Conservation (phyloP, 805 yeast genomes). For the Wickerhamiella azyma region DNA sequence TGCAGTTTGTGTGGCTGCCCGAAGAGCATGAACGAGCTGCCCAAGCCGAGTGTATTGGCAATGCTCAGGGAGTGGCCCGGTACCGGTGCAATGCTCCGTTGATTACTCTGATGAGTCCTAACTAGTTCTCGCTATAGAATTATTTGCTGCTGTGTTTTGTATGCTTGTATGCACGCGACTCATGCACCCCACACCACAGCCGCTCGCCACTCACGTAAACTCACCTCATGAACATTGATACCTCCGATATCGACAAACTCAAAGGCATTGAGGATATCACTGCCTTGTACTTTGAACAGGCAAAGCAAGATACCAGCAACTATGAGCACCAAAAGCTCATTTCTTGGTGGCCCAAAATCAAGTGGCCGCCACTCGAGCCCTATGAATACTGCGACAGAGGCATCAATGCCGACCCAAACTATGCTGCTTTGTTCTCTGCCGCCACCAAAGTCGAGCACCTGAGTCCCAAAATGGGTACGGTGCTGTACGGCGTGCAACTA, state of each 20-base stretch:
- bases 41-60: too few species aligned
- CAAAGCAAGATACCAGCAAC: constrained; percentile 2
- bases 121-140: too few species aligned
- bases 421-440: constrained; percentile 30
- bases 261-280: constrained; percentile 9
- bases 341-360: constrained; percentile 22
- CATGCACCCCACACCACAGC: too few species aligned
- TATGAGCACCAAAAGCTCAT: constrained; percentile 19
- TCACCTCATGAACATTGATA: background rate
- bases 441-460: constrained; percentile 31
- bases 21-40: too few species aligned
- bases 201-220: too few species aligned
- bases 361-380: constrained; percentile 19
- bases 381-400: constrained; percentile 14
- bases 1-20: too few species aligned
- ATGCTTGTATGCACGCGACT: too few species aligned
- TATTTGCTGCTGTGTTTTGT: too few species aligned
- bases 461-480: constrained; percentile 38
- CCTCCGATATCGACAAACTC: constrained; percentile 4
- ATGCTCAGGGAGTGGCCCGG: too few species aligned
- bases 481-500: constrained; percentile 35
- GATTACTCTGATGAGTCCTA: too few species aligned
- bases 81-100: too few species aligned
- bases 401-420: constrained; percentile 26
- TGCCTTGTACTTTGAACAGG: constrained; percentile 6